phyloP scores from a whole-genome alignment of 2,329 filamentous ascomycete species.

The Phaeosphaeria sp. region DNA sequence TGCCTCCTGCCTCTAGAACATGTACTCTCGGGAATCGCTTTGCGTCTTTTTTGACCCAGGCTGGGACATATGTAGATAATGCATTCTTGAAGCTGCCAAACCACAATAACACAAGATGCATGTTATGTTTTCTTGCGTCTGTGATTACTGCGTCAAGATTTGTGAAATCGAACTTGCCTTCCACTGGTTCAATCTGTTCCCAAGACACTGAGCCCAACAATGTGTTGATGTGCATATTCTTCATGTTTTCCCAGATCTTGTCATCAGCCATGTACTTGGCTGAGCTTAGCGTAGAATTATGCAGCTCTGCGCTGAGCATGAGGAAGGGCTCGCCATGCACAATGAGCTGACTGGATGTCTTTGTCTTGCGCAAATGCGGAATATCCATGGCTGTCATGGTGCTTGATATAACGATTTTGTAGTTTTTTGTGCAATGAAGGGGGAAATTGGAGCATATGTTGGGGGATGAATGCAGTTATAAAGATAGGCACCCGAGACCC shows the following conservation, averaged over 20 bases:
- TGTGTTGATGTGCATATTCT: conserved; percentile 53
- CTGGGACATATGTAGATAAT: conserved; percentile 34
- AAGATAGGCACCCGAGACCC: no score
- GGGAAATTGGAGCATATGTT: no score
- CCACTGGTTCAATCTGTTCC: conserved; percentile 56
- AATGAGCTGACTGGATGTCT: conserved; percentile 47
- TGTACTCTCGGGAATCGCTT: conserved; percentile 39
- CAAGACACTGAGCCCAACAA: conserved; percentile 54
- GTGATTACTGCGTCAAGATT: conserved; percentile 51
- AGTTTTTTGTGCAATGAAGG: not conserved
- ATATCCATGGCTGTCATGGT: conserved; percentile 20
- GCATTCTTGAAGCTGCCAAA: conserved; percentile 59
- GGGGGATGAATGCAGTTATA: no score
- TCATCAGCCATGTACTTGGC: conserved; percentile 52
- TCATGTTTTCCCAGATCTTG: conserved; percentile 52
- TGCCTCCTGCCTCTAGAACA: conserved; percentile 24
- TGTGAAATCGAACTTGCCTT: conserved; percentile 53
- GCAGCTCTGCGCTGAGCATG: conserved; percentile 54
- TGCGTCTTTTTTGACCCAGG: conserved; percentile 43
- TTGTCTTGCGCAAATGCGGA: conserved; percentile 28
- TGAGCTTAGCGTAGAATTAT: conserved; percentile 57
- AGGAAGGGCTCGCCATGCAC: conserved; percentile 55
- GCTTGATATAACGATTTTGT: not conserved
- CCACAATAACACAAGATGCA: conserved; percentile 55
- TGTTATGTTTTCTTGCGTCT: conserved; percentile 46